A percentile compares a stretch with the other conserved stretches of the same genome.
These are phyloP conservation scores for Annona cherimola DNA, from an alignment of 164 flowering plant genomes.

Conservation along the genomic window DNA sequence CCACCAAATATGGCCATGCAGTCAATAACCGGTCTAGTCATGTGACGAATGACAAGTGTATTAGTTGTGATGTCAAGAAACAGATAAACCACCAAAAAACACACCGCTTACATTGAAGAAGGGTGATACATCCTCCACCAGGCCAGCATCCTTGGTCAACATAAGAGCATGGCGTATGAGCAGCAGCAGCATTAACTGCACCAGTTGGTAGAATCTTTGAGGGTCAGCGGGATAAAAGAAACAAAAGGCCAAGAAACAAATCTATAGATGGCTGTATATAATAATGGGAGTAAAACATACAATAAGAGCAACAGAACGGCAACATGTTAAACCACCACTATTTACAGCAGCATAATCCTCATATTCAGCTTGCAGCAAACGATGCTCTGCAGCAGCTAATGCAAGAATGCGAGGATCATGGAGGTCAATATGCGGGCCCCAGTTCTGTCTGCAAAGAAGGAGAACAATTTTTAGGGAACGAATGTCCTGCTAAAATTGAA, in stretches of 20 bases:
- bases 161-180: slow-evolving; percentile 53
- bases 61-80: no score
- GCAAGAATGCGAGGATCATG: slow-evolving; percentile 53
- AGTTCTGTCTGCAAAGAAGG: slow-evolving; percentile 40
- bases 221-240: slow-evolving; percentile 1
- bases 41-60: no score
- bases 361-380: slow-evolving; percentile 45
- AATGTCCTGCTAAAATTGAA: neutral
- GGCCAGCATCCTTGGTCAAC: slow-evolving; percentile 40
- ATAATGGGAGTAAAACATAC: slow-evolving; percentile 22
- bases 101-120: slow-evolving; percentile 41
- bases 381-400: slow-evolving; percentile 56
- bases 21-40: no score
- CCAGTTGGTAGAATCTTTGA: slow-evolving; percentile 6
- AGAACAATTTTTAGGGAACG: neutral
- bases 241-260: no score
- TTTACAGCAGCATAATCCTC: slow-evolving; percentile 54
- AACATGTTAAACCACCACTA: slow-evolving; percentile 41
- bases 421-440: slow-evolving; percentile 48
- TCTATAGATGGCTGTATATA: neutral
- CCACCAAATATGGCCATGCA: no score
- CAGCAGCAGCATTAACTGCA: slow-evolving; percentile 56
- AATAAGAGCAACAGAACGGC: slow-evolving; percentile 49
- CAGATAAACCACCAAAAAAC: neutral
- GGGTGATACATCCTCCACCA: slow-evolving; percentile 36